Evolutionary conservation across 2,329 filamentous ascomycete genomes (phyloP), one percentile per base, ranked within the genome.

Genomic region (Ophiosphaerella herpotricha): DNA sequence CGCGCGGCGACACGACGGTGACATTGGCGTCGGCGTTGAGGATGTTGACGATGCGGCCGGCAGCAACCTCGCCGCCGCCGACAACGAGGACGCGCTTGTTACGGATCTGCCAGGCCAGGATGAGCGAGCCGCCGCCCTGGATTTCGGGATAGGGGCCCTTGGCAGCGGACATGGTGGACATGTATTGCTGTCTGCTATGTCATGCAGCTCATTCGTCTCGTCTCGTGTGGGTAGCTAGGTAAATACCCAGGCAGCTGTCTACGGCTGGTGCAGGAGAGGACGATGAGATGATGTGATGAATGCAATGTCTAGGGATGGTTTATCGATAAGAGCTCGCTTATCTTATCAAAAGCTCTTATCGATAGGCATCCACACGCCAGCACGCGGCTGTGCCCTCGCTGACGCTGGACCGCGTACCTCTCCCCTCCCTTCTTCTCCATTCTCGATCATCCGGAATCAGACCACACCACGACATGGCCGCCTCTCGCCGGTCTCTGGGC

Each of bases 41-140:
- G 54, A 93, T 87, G 76, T 96, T 90, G 53, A 97, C 82, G 64
- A 99, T 96, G 54, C 94, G 90, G 48, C 93, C 92, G 47, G 94
- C 92, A 52, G 94, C 94, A 58, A 99, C 94, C 94, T 97, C 93
- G 74, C 94, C 94, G 64, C 94, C 94, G 58, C 94, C 94, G 7
- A 99, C 85, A 4, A 99, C 89, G n/a, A 99, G 78, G 13, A 97
- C 88, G 58, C 86, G 85, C 75, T 95, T 97, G 73, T 87, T 87
- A 70, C 86, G 88, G 66, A 96, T 87, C 77, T 97, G 94, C 92
- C 93, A 99, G 69, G 94, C 94, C 44, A 99, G 79, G 57, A 99
- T 94, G 59, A 99, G 78, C 54, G 93, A 97, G 51, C 92, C 94
- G 43, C 93, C 93, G 48, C 91, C 90, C 75, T 97, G 87, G 24